Base-by-base conservation (phyloP, 331 rosid species). In the Malus hybrid region DNA sequence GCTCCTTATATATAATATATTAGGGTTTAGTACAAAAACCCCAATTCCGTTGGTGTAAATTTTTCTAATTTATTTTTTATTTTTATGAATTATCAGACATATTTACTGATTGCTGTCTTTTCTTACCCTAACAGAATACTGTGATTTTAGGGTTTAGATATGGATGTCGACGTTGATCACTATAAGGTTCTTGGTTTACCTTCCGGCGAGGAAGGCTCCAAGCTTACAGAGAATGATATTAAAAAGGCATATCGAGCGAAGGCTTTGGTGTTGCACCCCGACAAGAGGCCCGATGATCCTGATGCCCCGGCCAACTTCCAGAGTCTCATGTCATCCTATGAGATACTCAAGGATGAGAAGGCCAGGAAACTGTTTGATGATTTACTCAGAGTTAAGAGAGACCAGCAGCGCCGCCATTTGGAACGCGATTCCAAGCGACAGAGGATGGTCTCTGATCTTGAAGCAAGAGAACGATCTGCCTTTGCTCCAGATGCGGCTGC, bases 381-480 rank as follows among this genome's bases (percentile, higher is more conserved):
- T 33, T 87, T 85, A 11, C 75, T 92, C 24, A 91, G 87, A 27
- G 82, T 90, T 42, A 94, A 90, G 85, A 89, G 83, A n/a, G 92
- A 88, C 10, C 93, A 88, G 77, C 83, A 82, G 44, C 92, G 85
- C 71, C 85, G 92, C 15, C 81, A 85, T n/a, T 78, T 83, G 0
- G 90, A 87, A 78, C 96, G 96, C 32, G 96, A 92, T 55, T 82
- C 90, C 42, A 91, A 90, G 85, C 88, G 94, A 36, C 88, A 88
- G 15, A 90, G 76, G 78, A 87, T 92, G 99, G 93, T 92, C 4
- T 86, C 91, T 39, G 99, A 94, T 52, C 99, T 94, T 15, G 99
- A 91, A 31, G 86, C 77, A 70, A 79, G 96, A 29, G 99, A 90
- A 60, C 80, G 89, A 22, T 87, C 90, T 0, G 93, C 99, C 50